Base-by-base conservation (phyloP, 805 yeast genomes). In the Cyberlindnera xylosilytica region DNA sequence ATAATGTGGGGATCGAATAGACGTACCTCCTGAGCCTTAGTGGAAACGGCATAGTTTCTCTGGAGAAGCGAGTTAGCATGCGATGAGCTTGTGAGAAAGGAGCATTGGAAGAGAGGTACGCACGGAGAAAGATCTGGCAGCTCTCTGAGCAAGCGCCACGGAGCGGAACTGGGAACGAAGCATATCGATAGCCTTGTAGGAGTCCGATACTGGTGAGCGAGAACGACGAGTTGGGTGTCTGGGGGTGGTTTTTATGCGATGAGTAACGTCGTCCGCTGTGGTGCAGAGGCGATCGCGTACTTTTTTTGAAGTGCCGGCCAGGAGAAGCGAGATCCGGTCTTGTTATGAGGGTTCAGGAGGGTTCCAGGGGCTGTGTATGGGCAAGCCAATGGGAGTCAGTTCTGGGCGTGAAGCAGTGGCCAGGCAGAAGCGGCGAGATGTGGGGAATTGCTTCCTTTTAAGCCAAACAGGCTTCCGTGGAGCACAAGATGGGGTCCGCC, bases 41-140 rank as follows among this genome's bases (percentile, higher is more conserved):
- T 45, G 36, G 53, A 42, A 28, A 50, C 46, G 23, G 53, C 50
- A 39, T 50, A 50, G 45, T 15, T 41, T 50, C 53, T 50, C 53
- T 49, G 11, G 20, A 18, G 18, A 9, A 15, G 3, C 4, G 20
- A 18, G 41, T 39, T 36, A 30, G 37, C 20, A 13, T 16, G 36
- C 36, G 36, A 33, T 33, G 34, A 31, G 34, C 22, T 29, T 8
- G 34, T 6, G n/a, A 26, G 16, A 29, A 17, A 8, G 9, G 32
- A n/a, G 10, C 9, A 19, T 15, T 8, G 11, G 19, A 11, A 20
- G 17, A 11, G 12, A n/a, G n/a, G n/a, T n/a, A 41, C 50, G 11
- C 20, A 49, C 50, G 3, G 40, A 8, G 26, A 44, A 24, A 20
- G 41, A 20, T 27, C 42, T 46, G 30, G 47, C 10, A 19, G 41